Evolutionary conservation across 1,139 yeast genomes (phyloP).

Genomic region (Saccharomyces pastorianus): DNA sequence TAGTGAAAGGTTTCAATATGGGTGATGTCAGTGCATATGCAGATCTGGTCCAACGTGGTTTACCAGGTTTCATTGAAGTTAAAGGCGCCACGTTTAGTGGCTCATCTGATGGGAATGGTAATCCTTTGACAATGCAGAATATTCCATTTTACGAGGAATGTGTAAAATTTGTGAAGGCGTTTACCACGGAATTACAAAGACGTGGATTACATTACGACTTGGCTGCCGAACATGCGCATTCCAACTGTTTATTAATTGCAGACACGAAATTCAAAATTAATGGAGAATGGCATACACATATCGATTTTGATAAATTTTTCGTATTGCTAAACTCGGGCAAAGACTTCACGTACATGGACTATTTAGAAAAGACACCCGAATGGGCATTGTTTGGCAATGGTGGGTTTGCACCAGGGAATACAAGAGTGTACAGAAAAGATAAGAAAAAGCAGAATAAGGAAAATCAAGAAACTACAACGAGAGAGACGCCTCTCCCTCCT

Average conservation of each 20-base stretch:
- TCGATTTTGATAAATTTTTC: conserved; percentile 72
- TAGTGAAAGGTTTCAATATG: conserved; percentile 89
- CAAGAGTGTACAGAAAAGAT: conserved; percentile 58
- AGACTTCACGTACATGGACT: conserved; percentile 71
- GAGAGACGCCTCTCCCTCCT: neutral
- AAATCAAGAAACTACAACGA: neutral
- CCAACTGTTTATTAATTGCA: conserved; percentile 85
- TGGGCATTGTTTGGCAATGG: conserved; percentile 94
- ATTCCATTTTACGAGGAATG: conserved; percentile 94
- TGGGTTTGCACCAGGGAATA: conserved; percentile 85
- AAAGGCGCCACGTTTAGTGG: conserved; percentile 96
- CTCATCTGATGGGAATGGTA: conserved; percentile 68
- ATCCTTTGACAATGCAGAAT: conserved; percentile 89
- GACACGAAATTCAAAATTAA: conserved; percentile 61
- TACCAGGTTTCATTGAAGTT: conserved; percentile 83
- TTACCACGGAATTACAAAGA: conserved; percentile 49
- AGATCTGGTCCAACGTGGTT: conserved; percentile 72
- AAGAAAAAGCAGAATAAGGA: conserved; percentile 33
- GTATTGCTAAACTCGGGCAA: conserved; percentile 55
- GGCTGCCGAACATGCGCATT: conserved; percentile 94
- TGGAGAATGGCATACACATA: conserved; percentile 82
- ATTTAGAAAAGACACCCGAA: conserved; percentile 69
- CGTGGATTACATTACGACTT: conserved; percentile 68
- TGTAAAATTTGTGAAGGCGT: conserved; percentile 56
- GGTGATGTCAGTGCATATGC: conserved; percentile 79